Evolutionary conservation across 441 rosid genomes (phyloP), one percentile per base, ranked within the genome.

Genomic region (Omphalea diandra): DNA sequence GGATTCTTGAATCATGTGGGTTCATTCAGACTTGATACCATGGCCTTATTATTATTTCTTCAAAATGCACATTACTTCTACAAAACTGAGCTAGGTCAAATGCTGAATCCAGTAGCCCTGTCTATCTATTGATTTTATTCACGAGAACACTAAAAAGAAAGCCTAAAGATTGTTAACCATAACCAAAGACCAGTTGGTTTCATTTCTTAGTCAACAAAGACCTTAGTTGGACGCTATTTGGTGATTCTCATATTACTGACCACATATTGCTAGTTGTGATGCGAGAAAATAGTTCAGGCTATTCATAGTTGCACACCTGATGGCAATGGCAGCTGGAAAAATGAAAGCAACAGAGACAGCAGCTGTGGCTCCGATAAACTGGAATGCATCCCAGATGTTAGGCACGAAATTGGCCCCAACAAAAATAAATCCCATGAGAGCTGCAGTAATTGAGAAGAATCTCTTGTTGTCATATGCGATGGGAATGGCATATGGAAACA

Each of bases 341-440:
- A 89, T 83, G 78, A 69, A 89, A 63, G 85, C 90, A 26, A 89
- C 86, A 67, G 86, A 77, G 32, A 83, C 75, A 1, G 88, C 83
- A 2, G 90, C 81, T 2, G 90, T 87, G 38, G 94, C 91, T 43
- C 88, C 91, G 0, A 88, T 87, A 72, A 89, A 79, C 75, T 89
- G 88, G 74, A 89, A 89, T n/a, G 91, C 90, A 69, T 81, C 94
- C 91, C 91, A 87, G 77, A 89, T 85, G 49, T 84, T 79, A 4
- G 91, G 90, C 63, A 87, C 83, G 49, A 69, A 87, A 76, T 78
- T 89, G 50, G 94, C 90, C 68, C 85, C 91, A 56, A 77, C 36
- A 68, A 83, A 85, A 57, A 89, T 75, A 7, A 82, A 71, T 58
- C 83, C 83, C 87, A 87, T 85, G 20, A 87, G 86, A 70, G 79